Evolutionary conservation across 306 rosid genomes (phyloP).

Genomic region (Acacia acuminata): DNA sequence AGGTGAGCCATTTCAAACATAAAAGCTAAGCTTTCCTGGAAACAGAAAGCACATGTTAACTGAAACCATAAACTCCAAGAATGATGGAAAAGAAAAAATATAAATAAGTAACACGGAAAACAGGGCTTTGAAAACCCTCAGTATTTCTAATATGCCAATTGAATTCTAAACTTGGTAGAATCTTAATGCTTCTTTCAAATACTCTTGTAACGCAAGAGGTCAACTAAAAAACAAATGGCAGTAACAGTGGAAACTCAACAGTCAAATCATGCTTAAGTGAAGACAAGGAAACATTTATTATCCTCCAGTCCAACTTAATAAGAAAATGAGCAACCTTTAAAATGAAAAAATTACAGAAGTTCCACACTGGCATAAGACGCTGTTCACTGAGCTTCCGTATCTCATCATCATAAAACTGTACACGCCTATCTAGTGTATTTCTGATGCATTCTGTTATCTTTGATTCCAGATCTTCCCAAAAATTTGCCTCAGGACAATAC

Average conservation of each 20-base stretch:
- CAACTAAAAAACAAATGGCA: neutral
- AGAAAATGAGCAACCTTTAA: slow-evolving; percentile 72
- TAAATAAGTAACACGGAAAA: slow-evolving; percentile 4
- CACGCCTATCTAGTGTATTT: slow-evolving; percentile 96
- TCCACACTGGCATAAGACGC: slow-evolving; percentile 97
- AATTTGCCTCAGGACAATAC: slow-evolving; percentile 77
- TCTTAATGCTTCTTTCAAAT: neutral
- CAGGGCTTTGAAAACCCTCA: slow-evolving; percentile 29
- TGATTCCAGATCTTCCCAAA: slow-evolving; percentile 96
- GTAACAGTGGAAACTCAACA: neutral
- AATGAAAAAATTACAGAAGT: slow-evolving; percentile 96
- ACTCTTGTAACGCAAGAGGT: slow-evolving; percentile 2
- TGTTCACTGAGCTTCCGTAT: slow-evolving; percentile 98
- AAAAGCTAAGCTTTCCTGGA: slow-evolving; percentile 98
- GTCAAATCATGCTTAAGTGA: slow-evolving; percentile 4
- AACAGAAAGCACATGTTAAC: slow-evolving; percentile 31
- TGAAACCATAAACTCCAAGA: slow-evolving; percentile 34
- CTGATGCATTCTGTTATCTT: slow-evolving; percentile 88
- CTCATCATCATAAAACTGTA: slow-evolving; percentile 97
- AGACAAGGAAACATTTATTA: slow-evolving; percentile 20
- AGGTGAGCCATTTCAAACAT: slow-evolving; percentile 98
- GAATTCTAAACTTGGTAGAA: neutral
- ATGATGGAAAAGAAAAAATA: slow-evolving; percentile 12
- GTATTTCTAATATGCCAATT: slow-evolving; percentile 2
- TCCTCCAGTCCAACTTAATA: slow-evolving; percentile 32